These are phyloP conservation scores for Rhizophora mangle DNA, from an alignment of 345 rosid genomes.

Conservation along the genomic window DNA sequence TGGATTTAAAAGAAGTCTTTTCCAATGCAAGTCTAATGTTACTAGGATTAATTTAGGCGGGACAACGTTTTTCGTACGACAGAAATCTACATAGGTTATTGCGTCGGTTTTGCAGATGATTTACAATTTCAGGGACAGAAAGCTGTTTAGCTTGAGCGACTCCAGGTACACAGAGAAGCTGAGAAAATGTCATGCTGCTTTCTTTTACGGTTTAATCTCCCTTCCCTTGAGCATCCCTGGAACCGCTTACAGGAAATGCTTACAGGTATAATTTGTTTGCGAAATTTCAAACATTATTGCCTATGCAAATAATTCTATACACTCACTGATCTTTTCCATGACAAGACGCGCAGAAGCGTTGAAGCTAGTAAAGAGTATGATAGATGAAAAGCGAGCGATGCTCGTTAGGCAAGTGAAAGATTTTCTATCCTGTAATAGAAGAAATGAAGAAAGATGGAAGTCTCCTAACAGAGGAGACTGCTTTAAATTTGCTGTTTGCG, in stretches of 20 bases:
- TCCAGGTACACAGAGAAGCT: slow-evolving; percentile 13
- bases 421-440: background rate
- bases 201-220: slow-evolving; percentile 35
- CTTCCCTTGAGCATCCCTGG: slow-evolving; percentile 40
- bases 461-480: background rate
- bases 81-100: too few species aligned
- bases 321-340: too few species aligned
- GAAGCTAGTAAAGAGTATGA: background rate
- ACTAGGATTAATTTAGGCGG: too few species aligned
- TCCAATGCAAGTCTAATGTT: slow-evolving; percentile 15
- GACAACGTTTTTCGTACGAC: too few species aligned
- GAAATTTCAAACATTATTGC: background rate
- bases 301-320: too few species aligned
- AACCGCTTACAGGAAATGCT: slow-evolving; percentile 35
- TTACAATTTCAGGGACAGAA: slow-evolving; percentile 24
- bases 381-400: background rate
- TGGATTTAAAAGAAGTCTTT: slow-evolving; percentile 32
- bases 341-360: background rate
- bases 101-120: slow-evolving; percentile 29
- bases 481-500: background rate
- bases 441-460: background rate
- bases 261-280: slow-evolving; percentile 21
- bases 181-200: slow-evolving; percentile 11
- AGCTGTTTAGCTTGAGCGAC: slow-evolving; percentile 32
- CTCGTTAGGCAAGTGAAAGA: background rate